Percentiles rank a stretch among this genome's conserved stretches.
phyloP scores from a whole-genome alignment of 441 rosid genomes.

The Melastoma candidum region DNA sequence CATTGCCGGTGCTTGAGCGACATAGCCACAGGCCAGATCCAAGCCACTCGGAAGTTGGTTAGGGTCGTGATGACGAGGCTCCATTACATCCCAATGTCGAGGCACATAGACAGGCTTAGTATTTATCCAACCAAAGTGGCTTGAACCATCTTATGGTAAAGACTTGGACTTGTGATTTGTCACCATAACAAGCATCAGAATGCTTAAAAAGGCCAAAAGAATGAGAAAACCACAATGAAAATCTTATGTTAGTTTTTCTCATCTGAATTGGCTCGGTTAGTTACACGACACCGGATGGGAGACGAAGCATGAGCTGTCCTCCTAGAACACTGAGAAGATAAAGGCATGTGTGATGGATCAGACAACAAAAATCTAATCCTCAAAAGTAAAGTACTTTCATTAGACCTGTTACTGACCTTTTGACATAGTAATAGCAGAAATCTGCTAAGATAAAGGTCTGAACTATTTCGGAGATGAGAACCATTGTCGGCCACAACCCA shows the following conservation, averaged over 20 bases:
- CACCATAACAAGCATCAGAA: constrained; percentile 7
- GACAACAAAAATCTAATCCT: too few relatives aligned
- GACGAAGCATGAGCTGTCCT: constrained; percentile 94
- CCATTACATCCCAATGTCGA: too few relatives aligned
- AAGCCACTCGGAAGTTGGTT: too few relatives aligned
- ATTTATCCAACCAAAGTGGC: constrained; percentile 6
- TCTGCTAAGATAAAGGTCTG: constrained; percentile 97
- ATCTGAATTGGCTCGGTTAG: neutral
- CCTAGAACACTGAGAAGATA: constrained; percentile 72
- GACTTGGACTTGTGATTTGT: neutral
- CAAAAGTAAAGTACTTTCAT: constrained; percentile 1
- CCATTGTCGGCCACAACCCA: constrained; percentile 98
- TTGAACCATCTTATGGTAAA: neutral
- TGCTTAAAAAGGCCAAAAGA: neutral
- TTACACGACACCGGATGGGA: constrained; percentile 93
- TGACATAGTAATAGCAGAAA: constrained; percentile 91
- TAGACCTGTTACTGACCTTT: constrained; percentile 37
- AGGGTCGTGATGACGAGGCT: too few relatives aligned
- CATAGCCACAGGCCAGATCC: too few relatives aligned
- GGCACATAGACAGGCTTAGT: too few relatives aligned
- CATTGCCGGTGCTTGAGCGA: too few relatives aligned
- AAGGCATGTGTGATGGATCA: too few relatives aligned
- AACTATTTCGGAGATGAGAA: constrained; percentile 90
- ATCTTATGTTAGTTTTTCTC: constrained; percentile 9
- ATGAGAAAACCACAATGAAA: neutral